Conservation (phyloP, 495 filamentous ascomycete genomes). For the Extremus antarcticus region DNA sequence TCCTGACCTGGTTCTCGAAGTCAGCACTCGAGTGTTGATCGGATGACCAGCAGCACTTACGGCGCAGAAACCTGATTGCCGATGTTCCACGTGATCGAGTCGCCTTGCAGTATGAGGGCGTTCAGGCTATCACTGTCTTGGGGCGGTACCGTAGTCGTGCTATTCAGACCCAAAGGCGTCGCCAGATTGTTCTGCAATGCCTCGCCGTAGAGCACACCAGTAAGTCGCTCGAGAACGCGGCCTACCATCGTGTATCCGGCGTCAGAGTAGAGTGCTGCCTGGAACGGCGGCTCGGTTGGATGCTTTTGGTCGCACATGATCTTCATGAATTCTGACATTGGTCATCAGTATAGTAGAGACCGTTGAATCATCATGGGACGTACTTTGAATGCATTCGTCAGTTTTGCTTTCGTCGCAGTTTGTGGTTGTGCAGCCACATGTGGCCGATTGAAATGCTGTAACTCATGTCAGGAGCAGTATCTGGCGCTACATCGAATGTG, state of each 20-base stretch:
- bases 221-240: conserved; percentile 9
- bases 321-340: conserved; percentile 1
- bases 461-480: too few species aligned
- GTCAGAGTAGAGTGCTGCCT: conserved; percentile 11
- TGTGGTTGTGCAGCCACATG: too few species aligned
- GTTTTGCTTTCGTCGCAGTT: not conserved
- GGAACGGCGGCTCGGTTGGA: conserved; percentile 5
- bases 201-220: conserved; percentile 3
- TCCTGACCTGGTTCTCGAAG: not conserved
- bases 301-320: not conserved
- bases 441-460: too few species aligned
- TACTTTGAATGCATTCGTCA: not conserved
- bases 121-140: not conserved
- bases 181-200: conserved; percentile 22
- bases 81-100: conserved; percentile 2
- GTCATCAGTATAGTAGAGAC: not conserved
- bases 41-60: not conserved
- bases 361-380: too few species aligned
- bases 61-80: not conserved
- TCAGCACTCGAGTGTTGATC: too few species aligned
- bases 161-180: conserved; percentile 29
- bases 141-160: not conserved
- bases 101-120: not conserved
- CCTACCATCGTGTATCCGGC: conserved; percentile 4
- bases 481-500: too few species aligned